These are phyloP conservation scores for Fusarium sterilihyphosum DNA, from an alignment of 2,329 filamentous ascomycete genomes.

Conservation along the genomic window DNA sequence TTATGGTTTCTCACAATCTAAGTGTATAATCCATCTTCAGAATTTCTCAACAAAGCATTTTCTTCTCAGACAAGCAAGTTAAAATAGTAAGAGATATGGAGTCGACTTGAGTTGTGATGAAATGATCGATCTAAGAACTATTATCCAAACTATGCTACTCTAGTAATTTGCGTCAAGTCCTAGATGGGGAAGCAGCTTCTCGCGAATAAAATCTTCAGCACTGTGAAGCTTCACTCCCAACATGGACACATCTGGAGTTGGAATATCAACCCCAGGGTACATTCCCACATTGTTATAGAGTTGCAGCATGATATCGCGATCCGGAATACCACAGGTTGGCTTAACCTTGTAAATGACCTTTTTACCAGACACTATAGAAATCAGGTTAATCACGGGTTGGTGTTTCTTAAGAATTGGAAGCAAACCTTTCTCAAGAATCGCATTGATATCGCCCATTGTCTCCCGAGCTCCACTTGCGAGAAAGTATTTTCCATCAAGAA, in stretches of 20 bases:
- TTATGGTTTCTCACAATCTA: neutral
- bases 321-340: constrained; percentile 20
- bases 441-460: constrained; percentile 24
- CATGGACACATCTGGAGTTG: constrained; percentile 6
- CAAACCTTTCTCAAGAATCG: constrained; percentile 11
- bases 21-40: neutral
- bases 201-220: constrained; percentile 12
- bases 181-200: constrained; percentile 17
- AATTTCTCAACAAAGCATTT: neutral
- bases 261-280: constrained; percentile 19
- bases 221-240: constrained; percentile 12
- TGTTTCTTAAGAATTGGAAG: neutral
- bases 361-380: constrained; percentile 12
- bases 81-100: neutral
- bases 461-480: constrained; percentile 22
- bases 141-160: neutral
- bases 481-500: constrained; percentile 17
- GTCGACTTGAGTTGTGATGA: neutral
- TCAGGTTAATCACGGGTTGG: neutral
- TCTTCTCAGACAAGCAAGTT: neutral
- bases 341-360: constrained; percentile 23
- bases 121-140: neutral
- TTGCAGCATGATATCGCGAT: constrained; percentile 23
- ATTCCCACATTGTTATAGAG: constrained; percentile 23
- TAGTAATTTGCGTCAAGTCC: neutral